These are phyloP conservation scores for Solanum paucissectum DNA, from an alignment of 257 asterid species.

Conservation along the genomic window DNA sequence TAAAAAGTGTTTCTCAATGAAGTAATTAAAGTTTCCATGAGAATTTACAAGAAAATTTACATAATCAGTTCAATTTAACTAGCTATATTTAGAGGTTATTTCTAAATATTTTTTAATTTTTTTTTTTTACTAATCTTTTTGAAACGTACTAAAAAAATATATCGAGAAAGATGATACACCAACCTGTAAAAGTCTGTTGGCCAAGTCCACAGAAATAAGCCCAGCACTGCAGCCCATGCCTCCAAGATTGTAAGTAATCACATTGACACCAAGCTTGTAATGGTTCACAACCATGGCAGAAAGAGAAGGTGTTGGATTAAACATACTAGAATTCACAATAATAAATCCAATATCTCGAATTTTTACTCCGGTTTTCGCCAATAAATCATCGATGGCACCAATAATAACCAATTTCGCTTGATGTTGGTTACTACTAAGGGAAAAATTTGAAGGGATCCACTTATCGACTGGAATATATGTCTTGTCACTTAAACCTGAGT, in stretches of 20 bases:
- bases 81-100: background rate
- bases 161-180: background rate
- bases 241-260: constrained; percentile 24
- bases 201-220: constrained; percentile 26
- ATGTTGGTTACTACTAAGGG: background rate
- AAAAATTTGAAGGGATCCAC: background rate
- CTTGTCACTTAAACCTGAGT: constrained; percentile 30
- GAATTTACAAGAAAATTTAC: background rate
- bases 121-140: background rate
- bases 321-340: constrained; percentile 23
- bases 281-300: constrained; percentile 22
- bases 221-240: constrained; percentile 53
- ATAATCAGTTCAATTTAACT: background rate
- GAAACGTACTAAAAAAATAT: background rate
- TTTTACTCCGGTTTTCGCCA: constrained; percentile 5
- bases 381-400: background rate
- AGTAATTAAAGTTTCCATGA: background rate
- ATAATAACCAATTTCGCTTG: background rate
- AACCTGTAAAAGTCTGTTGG: constrained; percentile 16
- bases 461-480: constrained; percentile 13
- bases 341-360: constrained; percentile 23
- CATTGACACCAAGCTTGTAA: constrained; percentile 16
- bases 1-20: background rate
- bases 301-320: constrained; percentile 31
- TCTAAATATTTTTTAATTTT: background rate